Conservation (phyloP, 1,139 yeast genomes). For the Suhomyces atakaporum region DNA sequence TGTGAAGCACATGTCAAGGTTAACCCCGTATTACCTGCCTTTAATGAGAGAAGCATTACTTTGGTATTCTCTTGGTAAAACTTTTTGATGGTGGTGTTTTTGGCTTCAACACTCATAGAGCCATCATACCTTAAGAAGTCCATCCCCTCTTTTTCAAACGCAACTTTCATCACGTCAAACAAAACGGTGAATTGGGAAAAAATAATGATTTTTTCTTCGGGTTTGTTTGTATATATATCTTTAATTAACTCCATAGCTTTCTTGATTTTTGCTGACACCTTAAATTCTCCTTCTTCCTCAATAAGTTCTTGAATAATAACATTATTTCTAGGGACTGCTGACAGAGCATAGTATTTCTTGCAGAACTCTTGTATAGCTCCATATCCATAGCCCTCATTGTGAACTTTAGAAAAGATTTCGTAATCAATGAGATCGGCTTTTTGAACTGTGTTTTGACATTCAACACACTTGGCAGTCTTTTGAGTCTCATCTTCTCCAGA, state of each 20-base stretch:
- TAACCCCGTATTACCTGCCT: slow-evolving; percentile 92
- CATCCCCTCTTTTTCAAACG: slow-evolving; percentile 50
- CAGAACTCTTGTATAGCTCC: slow-evolving; percentile 15
- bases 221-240: slow-evolving; percentile 40
- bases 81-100: slow-evolving; percentile 60
- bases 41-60: slow-evolving; percentile 71
- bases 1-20: slow-evolving; percentile 93
- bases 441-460: slow-evolving; percentile 45
- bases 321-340: slow-evolving; percentile 15
- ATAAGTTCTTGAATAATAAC: slow-evolving; percentile 31
- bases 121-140: slow-evolving; percentile 76
- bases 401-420: slow-evolving; percentile 51
- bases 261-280: slow-evolving; percentile 57
- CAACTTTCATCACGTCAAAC: slow-evolving; percentile 67
- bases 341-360: slow-evolving; percentile 9
- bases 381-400: slow-evolving; percentile 25
- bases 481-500: slow-evolving; percentile 38
- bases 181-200: slow-evolving; percentile 85
- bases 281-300: slow-evolving; percentile 34
- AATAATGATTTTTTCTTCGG: slow-evolving; percentile 67
- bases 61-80: slow-evolving; percentile 60
- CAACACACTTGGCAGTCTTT: slow-evolving; percentile 53
- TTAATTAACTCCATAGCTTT: slow-evolving; percentile 49
- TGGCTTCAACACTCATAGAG: slow-evolving; percentile 65
- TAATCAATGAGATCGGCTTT: slow-evolving; percentile 51